Conservation (phyloP, 2,329 filamentous ascomycete genomes). For the Lachnellula subtilissima region DNA sequence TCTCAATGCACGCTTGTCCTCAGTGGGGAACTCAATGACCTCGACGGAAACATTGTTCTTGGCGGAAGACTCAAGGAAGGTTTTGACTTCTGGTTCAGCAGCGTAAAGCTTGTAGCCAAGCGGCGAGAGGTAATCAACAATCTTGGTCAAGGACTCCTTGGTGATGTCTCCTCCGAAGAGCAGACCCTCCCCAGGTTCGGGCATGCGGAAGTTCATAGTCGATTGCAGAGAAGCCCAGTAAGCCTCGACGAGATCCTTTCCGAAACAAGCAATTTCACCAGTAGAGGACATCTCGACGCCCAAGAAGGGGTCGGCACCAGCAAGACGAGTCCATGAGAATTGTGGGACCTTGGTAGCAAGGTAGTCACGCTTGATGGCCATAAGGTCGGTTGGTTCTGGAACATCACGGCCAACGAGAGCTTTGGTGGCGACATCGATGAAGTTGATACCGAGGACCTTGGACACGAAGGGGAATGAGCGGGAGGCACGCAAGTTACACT, state of each 20-base stretch:
- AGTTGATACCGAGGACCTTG: conserved; percentile 95
- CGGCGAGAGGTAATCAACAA: conserved; percentile 82
- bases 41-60: conserved; percentile 70
- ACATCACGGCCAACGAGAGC: conserved; percentile 83
- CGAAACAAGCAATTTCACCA: conserved; percentile 98
- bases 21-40: conserved; percentile 93
- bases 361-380: conserved; percentile 85
- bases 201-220: conserved; percentile 98
- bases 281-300: conserved; percentile 97
- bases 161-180: conserved; percentile 82
- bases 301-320: conserved; percentile 93
- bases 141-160: conserved; percentile 65
- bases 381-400: conserved; percentile 79
- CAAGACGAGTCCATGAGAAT: conserved; percentile 97
- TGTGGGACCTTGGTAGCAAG: conserved; percentile 96
- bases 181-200: conserved; percentile 89
- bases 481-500: conserved; percentile 95
- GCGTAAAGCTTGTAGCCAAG: conserved; percentile 94
- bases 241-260: conserved; percentile 89
- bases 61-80: conserved; percentile 68
- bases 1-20: conserved; percentile 89
- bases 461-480: conserved; percentile 97
- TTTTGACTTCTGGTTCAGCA: conserved; percentile 75
- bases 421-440: conserved; percentile 92
- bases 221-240: conserved; percentile 97